Conservation (phyloP, 768 basidiomycete species). For the Lactarius pseudohatsudake region DNA sequence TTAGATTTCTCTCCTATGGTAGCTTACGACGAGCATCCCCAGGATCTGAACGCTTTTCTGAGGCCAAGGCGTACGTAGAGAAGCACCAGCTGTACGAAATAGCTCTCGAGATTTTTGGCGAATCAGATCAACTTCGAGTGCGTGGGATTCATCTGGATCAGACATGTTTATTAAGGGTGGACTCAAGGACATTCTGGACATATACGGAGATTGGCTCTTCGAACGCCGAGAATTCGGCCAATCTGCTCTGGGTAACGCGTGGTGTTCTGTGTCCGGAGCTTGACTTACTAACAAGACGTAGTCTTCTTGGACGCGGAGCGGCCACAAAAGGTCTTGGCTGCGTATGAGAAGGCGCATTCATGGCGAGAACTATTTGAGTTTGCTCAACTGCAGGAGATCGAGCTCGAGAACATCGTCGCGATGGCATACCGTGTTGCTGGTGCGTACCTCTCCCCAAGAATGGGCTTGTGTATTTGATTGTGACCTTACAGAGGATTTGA, state of each 20-base stretch:
- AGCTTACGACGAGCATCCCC: background rate
- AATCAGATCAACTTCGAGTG: constrained; percentile 62
- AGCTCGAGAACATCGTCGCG: constrained; percentile 55
- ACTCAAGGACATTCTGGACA: constrained; percentile 58
- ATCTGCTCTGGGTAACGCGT: constrained; percentile 68
- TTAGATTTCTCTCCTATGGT: background rate
- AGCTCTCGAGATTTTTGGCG: constrained; percentile 75
- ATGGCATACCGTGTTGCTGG: constrained; percentile 81
- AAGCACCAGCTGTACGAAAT: constrained; percentile 70
- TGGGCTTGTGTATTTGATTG: constrained; percentile 5
- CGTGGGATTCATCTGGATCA: constrained; percentile 25
- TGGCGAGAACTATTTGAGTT: constrained; percentile 94
- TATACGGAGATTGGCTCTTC: constrained; percentile 87
- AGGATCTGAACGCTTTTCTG: constrained; percentile 74
- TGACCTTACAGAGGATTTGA: constrained; percentile 65
- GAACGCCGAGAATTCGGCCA: constrained; percentile 81
- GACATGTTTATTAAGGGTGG: background rate
- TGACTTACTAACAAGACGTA: constrained; percentile 33
- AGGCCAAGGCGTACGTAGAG: constrained; percentile 79
- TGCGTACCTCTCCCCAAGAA: constrained; percentile 38
- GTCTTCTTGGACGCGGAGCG: constrained; percentile 73
- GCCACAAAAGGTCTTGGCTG: constrained; percentile 73
- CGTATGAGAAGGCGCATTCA: constrained; percentile 81
- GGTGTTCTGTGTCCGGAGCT: no score
- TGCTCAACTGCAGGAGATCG: constrained; percentile 51